Evolutionary conservation across 768 basidiomycete genomes (phyloP).

Genomic region (Porpolomopsis calyptriformis): DNA sequence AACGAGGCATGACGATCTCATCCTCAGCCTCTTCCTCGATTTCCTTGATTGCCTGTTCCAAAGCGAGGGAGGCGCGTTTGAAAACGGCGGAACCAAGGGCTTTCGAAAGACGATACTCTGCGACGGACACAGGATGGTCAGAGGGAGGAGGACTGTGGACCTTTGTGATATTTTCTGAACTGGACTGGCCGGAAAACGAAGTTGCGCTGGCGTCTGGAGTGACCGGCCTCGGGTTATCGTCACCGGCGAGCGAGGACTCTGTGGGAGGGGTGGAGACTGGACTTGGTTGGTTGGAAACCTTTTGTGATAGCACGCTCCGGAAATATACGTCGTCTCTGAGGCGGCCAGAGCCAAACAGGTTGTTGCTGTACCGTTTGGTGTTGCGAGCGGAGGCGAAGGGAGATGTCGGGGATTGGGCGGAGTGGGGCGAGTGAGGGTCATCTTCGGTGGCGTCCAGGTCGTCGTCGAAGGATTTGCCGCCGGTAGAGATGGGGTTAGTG

Average conservation of each 20-base stretch:
- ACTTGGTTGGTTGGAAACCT: constrained; percentile 29
- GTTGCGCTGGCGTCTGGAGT: constrained; percentile 39
- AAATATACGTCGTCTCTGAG: constrained; percentile 67
- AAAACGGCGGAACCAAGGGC: constrained; percentile 40
- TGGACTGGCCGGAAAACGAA: constrained; percentile 31
- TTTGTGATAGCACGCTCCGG: constrained; percentile 39
- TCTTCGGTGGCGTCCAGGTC: too few species aligned
- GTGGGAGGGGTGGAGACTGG: constrained; percentile 41
- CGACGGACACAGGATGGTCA: constrained; percentile 28
- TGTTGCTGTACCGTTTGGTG: constrained; percentile 73
- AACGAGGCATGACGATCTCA: constrained; percentile 66
- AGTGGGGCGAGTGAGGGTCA: too few species aligned
- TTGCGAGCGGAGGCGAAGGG: constrained; percentile 36
- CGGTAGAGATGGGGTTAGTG: constrained; percentile 16
- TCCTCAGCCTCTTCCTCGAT: constrained; percentile 72
- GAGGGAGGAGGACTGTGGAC: constrained; percentile 33
- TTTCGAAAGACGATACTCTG: constrained; percentile 39
- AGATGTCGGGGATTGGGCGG: constrained; percentile 27
- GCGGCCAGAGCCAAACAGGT: constrained; percentile 74
- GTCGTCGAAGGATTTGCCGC: neutral
- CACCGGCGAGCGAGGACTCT: constrained; percentile 34
- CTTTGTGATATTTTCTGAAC: constrained; percentile 26
- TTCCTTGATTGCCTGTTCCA: constrained; percentile 68
- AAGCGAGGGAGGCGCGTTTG: constrained; percentile 59
- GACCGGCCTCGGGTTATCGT: constrained; percentile 36